phyloP scores from a whole-genome alignment of 768 basidiomycete species.

The Trametes cinnabarina region DNA sequence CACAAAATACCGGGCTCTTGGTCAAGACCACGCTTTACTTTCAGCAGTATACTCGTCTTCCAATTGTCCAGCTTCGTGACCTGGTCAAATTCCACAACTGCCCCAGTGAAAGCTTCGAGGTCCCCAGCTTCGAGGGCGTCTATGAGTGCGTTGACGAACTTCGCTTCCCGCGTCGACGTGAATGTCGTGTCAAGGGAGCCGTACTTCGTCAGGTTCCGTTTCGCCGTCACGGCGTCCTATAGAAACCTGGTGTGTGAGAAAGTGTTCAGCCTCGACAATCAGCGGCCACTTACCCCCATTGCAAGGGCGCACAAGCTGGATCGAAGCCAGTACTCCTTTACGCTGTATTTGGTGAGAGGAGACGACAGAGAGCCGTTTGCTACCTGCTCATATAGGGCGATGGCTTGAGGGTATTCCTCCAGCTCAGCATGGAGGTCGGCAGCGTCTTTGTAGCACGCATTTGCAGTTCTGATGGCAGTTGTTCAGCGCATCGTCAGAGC shows the following conservation, averaged over 20 bases:
- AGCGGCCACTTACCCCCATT: conserved; percentile 58
- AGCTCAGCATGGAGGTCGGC: conserved; percentile 92
- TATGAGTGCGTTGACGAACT: conserved; percentile 75
- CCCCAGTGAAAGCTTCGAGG: conserved; percentile 70
- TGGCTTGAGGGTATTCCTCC: conserved; percentile 81
- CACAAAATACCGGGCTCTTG: conserved; percentile 42
- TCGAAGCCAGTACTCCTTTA: conserved; percentile 96
- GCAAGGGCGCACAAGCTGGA: conserved; percentile 87
- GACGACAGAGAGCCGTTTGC: conserved; percentile 79
- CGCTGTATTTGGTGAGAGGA: conserved; percentile 93
- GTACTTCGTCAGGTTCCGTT: conserved; percentile 77
- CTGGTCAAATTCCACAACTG: conserved; percentile 91
- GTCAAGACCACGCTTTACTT: conserved; percentile 81
- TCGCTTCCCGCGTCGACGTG: conserved; percentile 84
- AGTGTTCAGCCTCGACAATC: neutral
- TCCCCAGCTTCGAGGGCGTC: conserved; percentile 77
- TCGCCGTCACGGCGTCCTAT: conserved; percentile 83
- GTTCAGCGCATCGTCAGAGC: neutral
- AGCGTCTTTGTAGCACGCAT: conserved; percentile 93
- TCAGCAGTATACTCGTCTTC: conserved; percentile 90
- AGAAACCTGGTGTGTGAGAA: neutral
- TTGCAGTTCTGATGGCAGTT: conserved; percentile 70
- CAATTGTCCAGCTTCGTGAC: conserved; percentile 92
- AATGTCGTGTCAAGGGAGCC: conserved; percentile 83
- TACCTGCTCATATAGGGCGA: conserved; percentile 86